Evolutionary conservation across 306 rosid genomes (phyloP).

Genomic region (Hippophae rhamnoides): DNA sequence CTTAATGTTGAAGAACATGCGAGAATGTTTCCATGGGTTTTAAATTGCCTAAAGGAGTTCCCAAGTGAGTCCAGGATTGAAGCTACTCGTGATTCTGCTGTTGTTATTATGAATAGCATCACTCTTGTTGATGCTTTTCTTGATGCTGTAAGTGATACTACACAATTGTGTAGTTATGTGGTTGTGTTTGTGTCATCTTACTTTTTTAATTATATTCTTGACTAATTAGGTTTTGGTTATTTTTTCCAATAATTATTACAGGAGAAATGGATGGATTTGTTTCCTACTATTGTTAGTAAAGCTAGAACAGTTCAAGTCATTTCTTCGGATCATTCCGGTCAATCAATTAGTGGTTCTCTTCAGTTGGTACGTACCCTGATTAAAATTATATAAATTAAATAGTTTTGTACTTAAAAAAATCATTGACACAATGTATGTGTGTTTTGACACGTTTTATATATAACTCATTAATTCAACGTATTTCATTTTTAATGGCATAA

Average conservation of each 20-base stretch:
- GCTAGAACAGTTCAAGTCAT: conserved; percentile 83
- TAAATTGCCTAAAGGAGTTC: conserved; percentile 38
- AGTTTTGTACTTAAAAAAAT: no score
- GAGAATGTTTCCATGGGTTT: conserved; percentile 49
- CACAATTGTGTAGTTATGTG: not conserved
- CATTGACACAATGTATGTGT: no score
- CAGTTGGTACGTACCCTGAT: conserved; percentile 53
- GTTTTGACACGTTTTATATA: no score
- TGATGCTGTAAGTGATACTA: conserved; percentile 51
- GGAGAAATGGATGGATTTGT: conserved; percentile 89
- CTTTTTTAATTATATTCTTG: not conserved
- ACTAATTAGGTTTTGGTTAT: no score
- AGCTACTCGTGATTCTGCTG: conserved; percentile 60
- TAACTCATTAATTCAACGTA: no score
- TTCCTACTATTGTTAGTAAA: conserved; percentile 76
- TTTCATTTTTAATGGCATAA: no score
- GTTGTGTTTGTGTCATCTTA: not conserved
- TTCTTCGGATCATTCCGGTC: conserved; percentile 70
- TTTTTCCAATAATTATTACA: conserved; percentile 13
- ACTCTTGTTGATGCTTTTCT: conserved; percentile 89
- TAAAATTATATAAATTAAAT: no score
- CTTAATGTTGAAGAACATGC: conserved; percentile 70
- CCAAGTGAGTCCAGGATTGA: conserved; percentile 49
- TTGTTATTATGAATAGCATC: conserved; percentile 92
- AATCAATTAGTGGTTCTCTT: conserved; percentile 60